These are phyloP conservation scores for Exutisphaerella laricina DNA, from an alignment of 2,329 filamentous ascomycete genomes.

Conservation along the genomic window DNA sequence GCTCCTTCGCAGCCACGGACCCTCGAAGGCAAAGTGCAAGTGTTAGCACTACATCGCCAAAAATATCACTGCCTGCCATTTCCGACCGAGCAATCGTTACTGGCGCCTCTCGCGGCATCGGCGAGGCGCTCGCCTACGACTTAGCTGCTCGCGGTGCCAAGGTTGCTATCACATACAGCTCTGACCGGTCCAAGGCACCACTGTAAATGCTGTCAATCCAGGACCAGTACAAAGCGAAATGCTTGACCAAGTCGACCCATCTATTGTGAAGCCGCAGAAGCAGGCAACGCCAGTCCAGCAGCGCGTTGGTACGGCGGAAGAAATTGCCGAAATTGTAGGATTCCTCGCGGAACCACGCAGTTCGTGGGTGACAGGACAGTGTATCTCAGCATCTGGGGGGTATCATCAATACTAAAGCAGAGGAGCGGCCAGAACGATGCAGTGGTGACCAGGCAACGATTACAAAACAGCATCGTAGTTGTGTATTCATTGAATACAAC, in stretches of 20 bases:
- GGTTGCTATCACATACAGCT: constrained; percentile 42
- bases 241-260: constrained; percentile 48
- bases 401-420: constrained; percentile 7
- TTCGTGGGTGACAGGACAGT: constrained; percentile 45
- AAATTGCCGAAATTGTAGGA: constrained; percentile 53
- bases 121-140: constrained; percentile 44
- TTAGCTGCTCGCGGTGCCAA: constrained; percentile 45
- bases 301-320: constrained; percentile 48
- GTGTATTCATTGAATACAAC: too few species aligned
- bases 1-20: constrained; percentile 14
- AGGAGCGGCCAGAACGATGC: too few species aligned
- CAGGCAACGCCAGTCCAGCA: constrained; percentile 48
- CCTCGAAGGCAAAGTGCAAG: constrained; percentile 24
- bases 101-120: constrained; percentile 48
- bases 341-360: constrained; percentile 45
- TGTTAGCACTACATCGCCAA: background rate
- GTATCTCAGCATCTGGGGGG: constrained; percentile 52
- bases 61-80: constrained; percentile 21
- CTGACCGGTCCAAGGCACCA: constrained; percentile 45
- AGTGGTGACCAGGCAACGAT: background rate
- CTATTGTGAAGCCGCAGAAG: constrained; percentile 47
- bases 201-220: constrained; percentile 56
- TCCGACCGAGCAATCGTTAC: constrained; percentile 45
- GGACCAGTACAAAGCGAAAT: constrained; percentile 57
- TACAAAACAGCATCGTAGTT: background rate